phyloP scores from a whole-genome alignment of 2,329 filamentous ascomycete genomes.

The Fusarium sublunatum region DNA sequence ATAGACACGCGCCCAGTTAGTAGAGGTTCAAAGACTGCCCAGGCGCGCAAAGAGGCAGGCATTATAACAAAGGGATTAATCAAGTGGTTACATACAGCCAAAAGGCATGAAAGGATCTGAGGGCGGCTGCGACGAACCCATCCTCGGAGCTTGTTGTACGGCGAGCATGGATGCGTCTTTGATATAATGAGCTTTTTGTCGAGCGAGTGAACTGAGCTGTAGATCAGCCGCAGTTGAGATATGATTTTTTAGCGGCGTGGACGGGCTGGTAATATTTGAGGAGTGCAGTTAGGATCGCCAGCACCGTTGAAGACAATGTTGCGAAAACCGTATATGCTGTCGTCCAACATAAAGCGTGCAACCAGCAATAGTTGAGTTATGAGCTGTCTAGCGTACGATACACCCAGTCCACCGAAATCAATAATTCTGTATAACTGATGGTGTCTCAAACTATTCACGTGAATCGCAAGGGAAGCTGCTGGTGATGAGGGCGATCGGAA shows the following conservation, averaged over 20 bases:
- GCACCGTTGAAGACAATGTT: background rate
- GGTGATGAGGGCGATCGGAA: background rate
- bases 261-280: slow-evolving; percentile 8
- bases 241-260: slow-evolving; percentile 1
- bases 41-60: background rate
- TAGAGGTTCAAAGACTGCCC: background rate
- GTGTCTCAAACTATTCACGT: slow-evolving; percentile 2
- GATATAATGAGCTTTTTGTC: slow-evolving; percentile 16
- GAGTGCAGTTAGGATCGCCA: background rate
- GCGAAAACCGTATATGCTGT: slow-evolving; percentile 1
- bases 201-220: slow-evolving; percentile 14
- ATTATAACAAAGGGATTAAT: background rate
- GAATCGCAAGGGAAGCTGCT: slow-evolving; percentile 6
- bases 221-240: slow-evolving; percentile 13
- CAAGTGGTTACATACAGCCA: slow-evolving; percentile 68
- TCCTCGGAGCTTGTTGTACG: slow-evolving; percentile 64
- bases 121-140: slow-evolving; percentile 68
- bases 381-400: slow-evolving; percentile 15
- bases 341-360: slow-evolving; percentile 18
- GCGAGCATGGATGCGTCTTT: slow-evolving; percentile 66
- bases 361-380: slow-evolving; percentile 1
- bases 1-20: slow-evolving; percentile 46
- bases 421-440: background rate
- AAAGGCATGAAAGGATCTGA: slow-evolving; percentile 69
- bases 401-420: background rate